Base-by-base conservation (phyloP, 2,329 filamentous ascomycete genomes). In the Leptoxyphium fumago region DNA sequence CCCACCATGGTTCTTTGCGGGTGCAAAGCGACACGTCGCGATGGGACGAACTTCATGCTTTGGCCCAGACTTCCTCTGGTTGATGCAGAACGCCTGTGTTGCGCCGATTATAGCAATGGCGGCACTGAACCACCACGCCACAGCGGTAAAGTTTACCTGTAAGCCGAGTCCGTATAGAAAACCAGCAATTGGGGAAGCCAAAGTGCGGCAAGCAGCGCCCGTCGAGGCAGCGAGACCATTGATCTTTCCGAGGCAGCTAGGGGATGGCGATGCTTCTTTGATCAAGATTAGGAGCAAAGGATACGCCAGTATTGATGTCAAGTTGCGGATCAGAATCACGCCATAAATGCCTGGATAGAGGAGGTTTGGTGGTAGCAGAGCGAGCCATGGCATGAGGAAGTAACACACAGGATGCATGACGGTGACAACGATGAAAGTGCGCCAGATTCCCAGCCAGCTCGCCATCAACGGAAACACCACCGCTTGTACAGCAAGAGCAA, bases 401-500 rank as follows among this genome's bases (percentile, higher is more conserved):
- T 84, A 84, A 9, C 76, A 73, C 15, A 79, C 57, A 0, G 81
- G 81, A 56, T 84, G 81, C 1, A 81, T 64, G 10, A 80, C 54
- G 0, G 80, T 77, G 50, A 81, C 80, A 30, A 76, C 49, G 34
- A 82, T 62, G 54, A 84, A 80, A 0, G 80, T 70, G 41, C 67
- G 71, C 78, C 79, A 84, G 1, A 84, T 70, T 1, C 80, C 81
- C 11, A 84, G 65, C 49, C 67, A 72, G 43, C 74, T 70, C 2
- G 81, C 76, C 48, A 81, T 66, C 13, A 77, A 52, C 3, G 80
- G 80, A 55, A 84, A 84, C 28, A 88, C 66, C 39, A 85, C 61
- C 1, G 73, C 82, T 61, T 88, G 83, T 39, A 87, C 78, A 52
- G 82, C 68, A 1, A 88, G 71, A 0, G 82, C 82, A 45, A 87